A percentile compares a stretch with the other conserved stretches of the same genome.
These are phyloP conservation scores for Brassica balearica DNA, from an alignment of 441 rosid genomes.

Conservation along the genomic window DNA sequence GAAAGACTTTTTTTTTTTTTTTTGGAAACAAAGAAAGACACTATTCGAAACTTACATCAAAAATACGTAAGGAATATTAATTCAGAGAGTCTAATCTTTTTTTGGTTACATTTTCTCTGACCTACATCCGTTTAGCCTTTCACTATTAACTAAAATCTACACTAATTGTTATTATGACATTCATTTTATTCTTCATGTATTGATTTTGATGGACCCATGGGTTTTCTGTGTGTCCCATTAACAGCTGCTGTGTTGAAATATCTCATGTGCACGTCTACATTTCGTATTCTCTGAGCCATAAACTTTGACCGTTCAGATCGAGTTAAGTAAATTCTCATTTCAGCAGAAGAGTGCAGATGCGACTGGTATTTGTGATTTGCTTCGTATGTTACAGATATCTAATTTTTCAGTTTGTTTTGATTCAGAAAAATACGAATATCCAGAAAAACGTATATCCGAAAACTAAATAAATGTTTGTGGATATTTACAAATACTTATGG, in stretches of 20 bases:
- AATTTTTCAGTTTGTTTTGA: no score
- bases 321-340: not conserved
- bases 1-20: not conserved
- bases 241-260: not conserved
- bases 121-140: not conserved
- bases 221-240: not conserved
- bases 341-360: not conserved
- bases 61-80: not conserved
- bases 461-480: no score
- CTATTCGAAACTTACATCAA: not conserved
- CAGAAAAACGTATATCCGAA: no score
- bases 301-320: slow-evolving; percentile 6
- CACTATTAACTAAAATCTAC: not conserved
- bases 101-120: not conserved
- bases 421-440: no score
- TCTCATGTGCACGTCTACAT: slow-evolving; percentile 19
- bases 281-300: not conserved
- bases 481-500: no score
- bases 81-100: not conserved
- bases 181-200: not conserved
- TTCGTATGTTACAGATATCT: no score
- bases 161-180: not conserved
- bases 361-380: no score
- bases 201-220: slow-evolving; percentile 16
- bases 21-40: not conserved